phyloP scores from a whole-genome alignment of 1,139 yeast species.

The Yamadazyma aaseri region DNA sequence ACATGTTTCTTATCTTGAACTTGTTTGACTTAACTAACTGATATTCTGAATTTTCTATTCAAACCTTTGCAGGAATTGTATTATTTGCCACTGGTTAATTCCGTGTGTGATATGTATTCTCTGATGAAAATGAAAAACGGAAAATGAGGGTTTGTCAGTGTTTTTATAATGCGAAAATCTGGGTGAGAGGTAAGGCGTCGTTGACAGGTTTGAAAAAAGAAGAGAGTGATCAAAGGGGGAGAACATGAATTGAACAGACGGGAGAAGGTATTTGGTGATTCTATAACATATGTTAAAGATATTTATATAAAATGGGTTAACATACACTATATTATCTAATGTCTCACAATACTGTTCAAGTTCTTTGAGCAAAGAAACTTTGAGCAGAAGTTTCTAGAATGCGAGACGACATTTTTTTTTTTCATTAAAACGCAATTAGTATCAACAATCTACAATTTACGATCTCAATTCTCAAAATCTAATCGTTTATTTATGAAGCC shows the following conservation, averaged over 20 bases:
- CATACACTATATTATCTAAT: too few relatives aligned
- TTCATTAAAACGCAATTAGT: too few relatives aligned
- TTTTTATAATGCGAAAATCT: constrained; percentile 4
- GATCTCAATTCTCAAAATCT: too few relatives aligned
- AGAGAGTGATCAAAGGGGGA: background rate
- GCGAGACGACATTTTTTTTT: too few relatives aligned
- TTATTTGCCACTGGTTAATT: background rate
- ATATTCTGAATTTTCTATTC: background rate
- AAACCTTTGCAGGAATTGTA: constrained; percentile 1
- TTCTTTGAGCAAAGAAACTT: too few relatives aligned
- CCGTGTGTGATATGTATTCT: constrained; percentile 1
- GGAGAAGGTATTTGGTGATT: background rate
- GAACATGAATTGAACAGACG: background rate
- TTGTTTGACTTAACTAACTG: constrained; percentile 9
- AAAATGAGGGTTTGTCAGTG: background rate
- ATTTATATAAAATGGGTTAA: too few relatives aligned
- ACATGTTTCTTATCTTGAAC: constrained; percentile 3
- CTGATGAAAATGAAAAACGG: constrained; percentile 1
- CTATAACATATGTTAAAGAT: too few relatives aligned
- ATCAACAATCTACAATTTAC: too few relatives aligned
- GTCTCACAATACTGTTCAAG: too few relatives aligned
- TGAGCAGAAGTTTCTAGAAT: constrained; percentile 3
- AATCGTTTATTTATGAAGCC: constrained; percentile 5
- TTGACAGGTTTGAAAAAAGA: background rate
- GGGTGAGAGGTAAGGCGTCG: background rate